Base-by-base conservation (phyloP, 352 stramenopile species). In the Aphanomyces invadans region DNA sequence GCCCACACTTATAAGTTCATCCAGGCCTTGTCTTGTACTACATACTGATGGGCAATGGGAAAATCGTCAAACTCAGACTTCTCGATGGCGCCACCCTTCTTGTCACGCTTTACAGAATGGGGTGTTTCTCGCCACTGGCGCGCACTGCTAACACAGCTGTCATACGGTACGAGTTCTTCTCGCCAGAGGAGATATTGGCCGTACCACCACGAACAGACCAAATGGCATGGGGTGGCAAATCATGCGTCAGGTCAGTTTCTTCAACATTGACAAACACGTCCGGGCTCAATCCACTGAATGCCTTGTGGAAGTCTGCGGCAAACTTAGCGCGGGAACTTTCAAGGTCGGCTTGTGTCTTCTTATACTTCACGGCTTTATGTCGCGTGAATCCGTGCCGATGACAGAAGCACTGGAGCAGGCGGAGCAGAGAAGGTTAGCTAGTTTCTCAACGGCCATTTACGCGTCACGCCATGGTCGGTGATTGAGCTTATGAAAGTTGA, bases 1-100 rank as follows among this genome's bases (percentile, higher is more conserved):
- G n/a, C n/a, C n/a, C n/a, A n/a, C n/a, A n/a, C n/a, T n/a, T n/a
- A n/a, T n/a, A n/a, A n/a, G 38, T 72, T 64, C 69, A 74, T 72
- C 64, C 68, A 74, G 1, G 48, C 69, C 32, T 74, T 73, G n/a
- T 69, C 15, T 48, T 72, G 71, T 0, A 76, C 68, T 0, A 61
- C 36, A 25, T 72, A 72, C 11, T 29, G 39, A 25, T 76, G 64
- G 3, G 53, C 69, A 0, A 19, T 9, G n/a, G 68, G 52, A 42
- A 71, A 76, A 0, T n/a, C 32, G 0, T 33, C 29, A 0, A 74
- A 21, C 39, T 74, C 68, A 0, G 51, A 3, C 19, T 23, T 23
- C 25, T 73, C 60, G 29, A 76, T 72, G 5, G 23, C 25, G 17
- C 71, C 68, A 0, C 69, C 64, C 2, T 46, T 63, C 26, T 60